Evolutionary conservation across 805 yeast genomes (phyloP), one percentile per base, ranked within the genome.

Genomic region (Saccharomycopsis sp.): DNA sequence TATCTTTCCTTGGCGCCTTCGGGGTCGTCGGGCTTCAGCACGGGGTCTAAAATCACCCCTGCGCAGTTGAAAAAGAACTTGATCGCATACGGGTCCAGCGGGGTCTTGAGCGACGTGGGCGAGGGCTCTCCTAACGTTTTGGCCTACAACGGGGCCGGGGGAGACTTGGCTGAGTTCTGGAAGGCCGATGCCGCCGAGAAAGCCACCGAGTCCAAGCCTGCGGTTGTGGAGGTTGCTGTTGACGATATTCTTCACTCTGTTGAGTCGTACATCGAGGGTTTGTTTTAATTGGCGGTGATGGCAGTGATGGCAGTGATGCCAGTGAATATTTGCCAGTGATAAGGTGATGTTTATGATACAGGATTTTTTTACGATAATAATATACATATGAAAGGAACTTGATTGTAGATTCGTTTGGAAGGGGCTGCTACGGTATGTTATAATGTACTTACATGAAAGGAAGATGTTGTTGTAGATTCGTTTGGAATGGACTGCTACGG

Each of bases 1-100:
- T 92, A 82, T 75, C 76, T 91, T 70, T 86, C 96, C 4, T 80
- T 91, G 72, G 90, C 87, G 74, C 96, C 97, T 64, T 86, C 80
- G 51, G 71, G 83, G 12, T 81, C 78, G 53, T 84, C 91, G 54
- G 82, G 81, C 68, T 87, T 79, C 40, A 34, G 50, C 21, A 67
- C 76, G 44, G 57, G 63, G n/a, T 70, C 70, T 41, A 75, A 79
- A 51, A 75, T 87, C 54, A 78, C 91, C 12, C 89, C 96, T 59
- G 80, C 78, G 44, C 89, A 85, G 71, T 75, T 88, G 73, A 88
- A 88, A 80, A 83, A 84, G 76, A 86, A 85, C 68, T 74, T 88
- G 69, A 79, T 88, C 67, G 80, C 81, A 57, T 88, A 75, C 69
- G 85, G 87, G 66, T 81, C 94, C 50, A 78, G 79, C 70, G 75